A percentile compares a stretch with the other conserved stretches of the same genome.
Conservation (phyloP, 768 basidiomycete genomes). For the Leucocoprinus birnbaumii region DNA sequence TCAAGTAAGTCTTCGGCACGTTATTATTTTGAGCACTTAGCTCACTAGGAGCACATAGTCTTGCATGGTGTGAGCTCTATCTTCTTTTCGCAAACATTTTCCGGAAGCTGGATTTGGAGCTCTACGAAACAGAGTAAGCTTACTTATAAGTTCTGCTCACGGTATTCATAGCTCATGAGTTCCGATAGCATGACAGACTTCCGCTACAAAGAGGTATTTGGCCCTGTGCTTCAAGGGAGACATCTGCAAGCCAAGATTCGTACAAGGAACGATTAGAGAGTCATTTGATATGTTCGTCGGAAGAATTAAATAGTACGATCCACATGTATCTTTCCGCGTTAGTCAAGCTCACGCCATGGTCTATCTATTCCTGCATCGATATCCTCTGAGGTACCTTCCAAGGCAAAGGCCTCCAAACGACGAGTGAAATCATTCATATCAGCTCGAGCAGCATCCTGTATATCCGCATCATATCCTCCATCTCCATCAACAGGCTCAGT, state of each 20-base stretch:
- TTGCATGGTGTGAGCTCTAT: constrained; percentile 30
- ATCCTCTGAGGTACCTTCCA: constrained; percentile 24
- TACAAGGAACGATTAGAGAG: constrained; percentile 3
- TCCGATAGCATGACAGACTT: not conserved
- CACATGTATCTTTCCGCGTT: not conserved
- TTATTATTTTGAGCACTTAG: too few species aligned
- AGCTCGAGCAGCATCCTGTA: constrained; percentile 26
- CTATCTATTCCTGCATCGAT: constrained; percentile 34
- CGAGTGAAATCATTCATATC: constrained; percentile 44
- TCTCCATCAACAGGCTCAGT: constrained; percentile 28
- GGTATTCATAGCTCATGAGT: not conserved
- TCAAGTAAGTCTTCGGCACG: constrained; percentile 30
- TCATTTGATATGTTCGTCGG: not conserved
- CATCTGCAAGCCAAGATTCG: constrained; percentile 13
- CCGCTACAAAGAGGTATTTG: constrained; percentile 13
- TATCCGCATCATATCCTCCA: constrained; percentile 36
- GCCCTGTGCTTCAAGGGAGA: constrained; percentile 12
- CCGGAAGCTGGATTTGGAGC: constrained; percentile 24
- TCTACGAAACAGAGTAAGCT: constrained; percentile 12
- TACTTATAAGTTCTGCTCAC: not conserved
- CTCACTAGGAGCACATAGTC: constrained; percentile 14
- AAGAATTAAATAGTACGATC: not conserved
- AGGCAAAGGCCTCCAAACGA: constrained; percentile 29
- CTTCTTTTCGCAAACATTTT: constrained; percentile 29
- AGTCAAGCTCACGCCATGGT: constrained; percentile 42